These are phyloP conservation scores for Phanerochaete sordida DNA, from an alignment of 768 basidiomycete species.

Conservation along the genomic window DNA sequence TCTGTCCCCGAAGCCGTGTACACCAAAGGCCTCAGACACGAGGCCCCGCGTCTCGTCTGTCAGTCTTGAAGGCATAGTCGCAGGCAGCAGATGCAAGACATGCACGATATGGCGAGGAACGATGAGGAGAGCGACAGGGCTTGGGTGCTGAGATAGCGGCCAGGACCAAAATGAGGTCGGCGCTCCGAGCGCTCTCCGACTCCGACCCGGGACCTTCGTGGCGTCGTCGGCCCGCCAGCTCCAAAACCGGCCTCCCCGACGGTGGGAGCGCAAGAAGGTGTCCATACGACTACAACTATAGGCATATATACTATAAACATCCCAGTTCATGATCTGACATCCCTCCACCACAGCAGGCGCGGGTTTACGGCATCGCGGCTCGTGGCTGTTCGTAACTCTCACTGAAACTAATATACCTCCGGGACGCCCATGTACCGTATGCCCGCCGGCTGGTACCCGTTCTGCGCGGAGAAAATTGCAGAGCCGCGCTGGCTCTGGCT, in stretches of 20 bases:
- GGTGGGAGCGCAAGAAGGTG: not conserved
- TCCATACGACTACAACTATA: not conserved
- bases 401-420: not conserved
- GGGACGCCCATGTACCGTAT: conserved; percentile 9
- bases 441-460: not conserved
- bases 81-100: too few relatives aligned
- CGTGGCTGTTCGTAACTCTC: too few relatives aligned
- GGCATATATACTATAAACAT: not conserved
- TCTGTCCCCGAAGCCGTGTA: not conserved
- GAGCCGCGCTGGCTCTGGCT: not conserved
- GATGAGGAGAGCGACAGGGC: too few relatives aligned
- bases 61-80: conserved; percentile 2
- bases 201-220: not conserved
- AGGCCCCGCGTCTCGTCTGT: not conserved
- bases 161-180: too few relatives aligned
- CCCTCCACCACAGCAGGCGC: too few relatives aligned
- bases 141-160: too few relatives aligned
- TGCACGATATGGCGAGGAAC: too few relatives aligned
- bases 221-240: not conserved
- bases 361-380: too few relatives aligned
- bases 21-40: not conserved
- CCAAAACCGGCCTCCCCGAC: not conserved
- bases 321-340: not conserved
- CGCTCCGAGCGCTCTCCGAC: not conserved
- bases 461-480: not conserved